Base-by-base conservation (phyloP, 306 rosid genomes). In the Castanea mollissima region DNA sequence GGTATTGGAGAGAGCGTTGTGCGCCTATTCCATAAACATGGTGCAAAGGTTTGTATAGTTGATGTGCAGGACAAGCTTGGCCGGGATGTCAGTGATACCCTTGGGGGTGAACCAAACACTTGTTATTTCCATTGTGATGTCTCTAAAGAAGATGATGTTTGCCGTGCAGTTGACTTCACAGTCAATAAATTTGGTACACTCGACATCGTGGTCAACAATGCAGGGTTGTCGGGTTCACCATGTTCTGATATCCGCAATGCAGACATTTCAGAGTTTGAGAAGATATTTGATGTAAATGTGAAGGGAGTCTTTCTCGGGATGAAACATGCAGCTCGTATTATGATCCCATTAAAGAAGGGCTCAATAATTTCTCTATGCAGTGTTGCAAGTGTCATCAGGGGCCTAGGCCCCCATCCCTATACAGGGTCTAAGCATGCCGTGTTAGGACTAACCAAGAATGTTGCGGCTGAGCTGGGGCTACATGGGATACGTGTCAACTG, bases 1-100 rank as follows among this genome's bases (percentile, higher is more conserved):
- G 98, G 98, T 56, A 92, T 94, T 67, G 98, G 98, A 55, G 97
- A 91, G 83, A 88, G 93, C 88, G 88, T 94, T 20, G 90, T 82
- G 6, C 93, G 90, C 19, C 83, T 92, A 35, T 90, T 94, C 83
- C 90, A 85, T 38, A 63, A 11, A 31, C 97, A 94, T 15, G 98
- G 97, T 57, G 97, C 98, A 44, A 92, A 92, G 85, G 83, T 94
- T 15, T 92, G 97, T 71, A 63, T 92, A 29, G 97, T 83, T 19
- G 98, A 94, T 64, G 51, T 94, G 41, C 95, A 92, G 75, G 98
- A 92, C 86, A 82, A 81, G 65, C 88, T 87, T 18, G 97, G 92
- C 71, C 78, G 52, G 70, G 86, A 78, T 81, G 87, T 92, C 72
- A 63, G 77, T 4, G 89, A 88, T 52, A 78, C 85, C 58, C 93